Evolutionary conservation across 169 alveolate genomes (phyloP).

Genomic region (Plasmodium adleri): DNA sequence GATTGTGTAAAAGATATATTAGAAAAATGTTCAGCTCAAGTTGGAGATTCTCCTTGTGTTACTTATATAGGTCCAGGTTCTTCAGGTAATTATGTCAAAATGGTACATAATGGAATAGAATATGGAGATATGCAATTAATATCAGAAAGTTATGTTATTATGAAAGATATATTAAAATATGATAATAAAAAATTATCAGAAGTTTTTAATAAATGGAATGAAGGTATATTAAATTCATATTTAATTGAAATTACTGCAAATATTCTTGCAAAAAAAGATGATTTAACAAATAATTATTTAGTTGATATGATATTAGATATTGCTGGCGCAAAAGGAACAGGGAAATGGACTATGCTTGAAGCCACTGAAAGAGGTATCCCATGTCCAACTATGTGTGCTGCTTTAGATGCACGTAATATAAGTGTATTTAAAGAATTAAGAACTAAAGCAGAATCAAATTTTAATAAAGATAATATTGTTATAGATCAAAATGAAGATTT

Average conservation of each 20-base stretch:
- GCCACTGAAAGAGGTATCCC: constrained; percentile 88
- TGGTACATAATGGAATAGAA: constrained; percentile 92
- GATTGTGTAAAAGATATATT: constrained; percentile 79
- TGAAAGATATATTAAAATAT: constrained; percentile 62
- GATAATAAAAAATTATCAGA: constrained; percentile 60
- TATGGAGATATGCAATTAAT: constrained; percentile 89
- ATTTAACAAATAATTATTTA: constrained; percentile 78
- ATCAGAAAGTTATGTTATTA: constrained; percentile 80
- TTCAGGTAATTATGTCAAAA: constrained; percentile 90
- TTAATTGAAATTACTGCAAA: constrained; percentile 85
- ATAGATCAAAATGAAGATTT: constrained; percentile 11
- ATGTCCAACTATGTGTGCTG: constrained; percentile 88
- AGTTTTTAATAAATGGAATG: constrained; percentile 77
- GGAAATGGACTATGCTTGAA: constrained; percentile 90
- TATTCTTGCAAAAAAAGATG: constrained; percentile 83
- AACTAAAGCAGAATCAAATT: constrained; percentile 34
- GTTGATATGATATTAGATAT: constrained; percentile 84
- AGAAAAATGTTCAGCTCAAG: constrained; percentile 79
- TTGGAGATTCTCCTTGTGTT: constrained; percentile 74
- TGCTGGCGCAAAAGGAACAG: constrained; percentile 91
- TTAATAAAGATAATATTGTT: constrained; percentile 17
- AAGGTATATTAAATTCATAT: constrained; percentile 81
- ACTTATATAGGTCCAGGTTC: constrained; percentile 88
- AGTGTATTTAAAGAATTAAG: constrained; percentile 73
- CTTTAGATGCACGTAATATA: constrained; percentile 87